These are phyloP conservation scores for Sphagnum tenellum DNA, from an alignment of 225 moss, liverwort and hornwort species.

Conservation along the genomic window DNA sequence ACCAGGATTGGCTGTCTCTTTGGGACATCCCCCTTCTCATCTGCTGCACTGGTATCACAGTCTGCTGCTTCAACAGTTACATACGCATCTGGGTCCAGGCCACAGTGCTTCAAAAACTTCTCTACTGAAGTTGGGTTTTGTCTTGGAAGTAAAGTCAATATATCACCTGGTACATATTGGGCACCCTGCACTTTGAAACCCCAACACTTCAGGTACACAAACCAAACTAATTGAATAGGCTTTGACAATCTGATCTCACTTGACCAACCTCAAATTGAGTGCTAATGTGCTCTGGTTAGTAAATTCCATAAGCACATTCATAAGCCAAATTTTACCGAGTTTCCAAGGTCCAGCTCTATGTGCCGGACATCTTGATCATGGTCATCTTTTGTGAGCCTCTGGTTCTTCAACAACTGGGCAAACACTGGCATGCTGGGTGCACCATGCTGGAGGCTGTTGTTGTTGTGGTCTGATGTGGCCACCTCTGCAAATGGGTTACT, in stretches of 20 bases:
- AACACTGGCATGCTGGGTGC: constrained; percentile 64
- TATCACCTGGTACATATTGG: constrained; percentile 70
- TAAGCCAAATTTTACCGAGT: constrained; percentile 35
- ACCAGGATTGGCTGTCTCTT: constrained; percentile 38
- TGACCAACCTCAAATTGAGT: too few relatives aligned
- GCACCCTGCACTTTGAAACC: constrained; percentile 31
- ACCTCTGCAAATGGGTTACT: constrained; percentile 40
- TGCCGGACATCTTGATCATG: constrained; percentile 91
- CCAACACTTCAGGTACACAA: too few relatives aligned
- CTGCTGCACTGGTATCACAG: constrained; percentile 13
- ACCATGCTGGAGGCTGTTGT: constrained; percentile 42
- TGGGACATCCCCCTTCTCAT: constrained; percentile 9
- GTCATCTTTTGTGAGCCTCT: constrained; percentile 64
- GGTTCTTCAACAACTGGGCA: constrained; percentile 63
- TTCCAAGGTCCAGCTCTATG: constrained; percentile 74
- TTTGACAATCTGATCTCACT: too few relatives aligned
- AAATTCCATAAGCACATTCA: too few relatives aligned
- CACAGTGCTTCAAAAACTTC: constrained; percentile 58
- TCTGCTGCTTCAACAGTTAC: constrained; percentile 54
- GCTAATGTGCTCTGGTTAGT: too few relatives aligned
- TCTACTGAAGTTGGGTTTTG: constrained; percentile 46
- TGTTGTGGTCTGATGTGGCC: constrained; percentile 37
- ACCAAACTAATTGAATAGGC: too few relatives aligned
- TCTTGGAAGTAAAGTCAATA: constrained; percentile 57
- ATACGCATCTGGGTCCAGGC: constrained; percentile 53